Evolutionary conservation across 495 filamentous ascomycete species (phyloP), one percentile per base, ranked within the genome.

Genomic region (Ramalina intermedia): DNA sequence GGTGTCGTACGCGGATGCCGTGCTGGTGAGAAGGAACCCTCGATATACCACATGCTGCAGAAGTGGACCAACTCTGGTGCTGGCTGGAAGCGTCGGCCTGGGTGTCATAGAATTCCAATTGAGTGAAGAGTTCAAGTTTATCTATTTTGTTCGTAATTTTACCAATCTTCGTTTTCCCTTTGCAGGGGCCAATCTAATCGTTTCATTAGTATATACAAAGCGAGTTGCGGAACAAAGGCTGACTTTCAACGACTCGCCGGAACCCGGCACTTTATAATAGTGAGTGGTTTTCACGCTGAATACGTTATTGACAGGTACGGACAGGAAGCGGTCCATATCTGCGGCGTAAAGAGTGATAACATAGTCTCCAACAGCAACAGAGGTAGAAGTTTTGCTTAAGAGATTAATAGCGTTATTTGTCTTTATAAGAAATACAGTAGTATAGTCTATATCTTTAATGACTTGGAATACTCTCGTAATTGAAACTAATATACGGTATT

Each of bases 231-330:
- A 55, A 55, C 45, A 48, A 49, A 37, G 47, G 48, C 26, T 29
- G 20, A 18, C 39, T 56, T 56, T 56, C 29, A 21, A 50, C 41
- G 17, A 53, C 40, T 54, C 44, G 39, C 11, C 23, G 26, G 41
- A 56, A 56, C 54, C 36, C 51, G 51, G 43, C 37, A 56, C 50
- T 56, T 54, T 37, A 43, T 54, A 23, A 54, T 43, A 18, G 51
- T 46, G 29, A 44, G 49, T 35, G 17, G 52, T 53, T 33, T 33
- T 33, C 5, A 54, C 13, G 13, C 50, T 54, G 26, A 16, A 12
- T 12, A 47, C 50, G 9, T 29, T 11, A 21, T 29, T 51, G 12
- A 42, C 55, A 2, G 54, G 54, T 12, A 20, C 37, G 9, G 24
- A 44, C 43, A 54, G 41, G 9, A 37, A 38, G 13, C 43, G 45